Base-by-base conservation (phyloP, 2,329 filamentous ascomycete genomes). In the Colletotrichum truncatum region DNA sequence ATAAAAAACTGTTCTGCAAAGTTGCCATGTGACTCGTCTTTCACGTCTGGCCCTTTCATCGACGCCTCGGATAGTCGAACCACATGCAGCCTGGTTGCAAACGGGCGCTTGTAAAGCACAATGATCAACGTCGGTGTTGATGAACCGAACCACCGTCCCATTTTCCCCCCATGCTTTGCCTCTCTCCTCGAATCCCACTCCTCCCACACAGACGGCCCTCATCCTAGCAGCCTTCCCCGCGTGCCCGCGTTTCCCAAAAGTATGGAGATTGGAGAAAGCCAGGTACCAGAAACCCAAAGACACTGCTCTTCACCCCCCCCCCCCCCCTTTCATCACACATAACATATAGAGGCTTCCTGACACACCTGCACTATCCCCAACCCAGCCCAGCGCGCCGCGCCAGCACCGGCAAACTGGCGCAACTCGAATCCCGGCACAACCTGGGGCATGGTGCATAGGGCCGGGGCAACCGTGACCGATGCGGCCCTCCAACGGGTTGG, bases 391-490 rank as follows among this genome's bases (percentile, higher is more conserved):
- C n/a, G n/a, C 28, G 8, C n/a, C 12, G n/a, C 36, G 16, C 46
- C 23, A 64, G 28, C 48, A 32, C 49, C 46, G 32, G n/a, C 55
- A 30, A 26, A 43, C 51, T 46, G 48, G 46, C 39, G 28, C 28
- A 55, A 46, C 28, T 54, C 39, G 43, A 32, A 63, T 45, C 63
- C 63, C 30, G 34, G 57, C 36, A 21, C 12, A 51, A 51, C 23
- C 63, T 63, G 57, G 58, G 57, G 54, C 54, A 52, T 64, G 54
- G 61, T 23, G 61, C 53, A n/a, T 14, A 53, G 32, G 43, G 34
- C 57, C 49, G 63, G 63, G 63, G 51, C 43, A 63, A 56, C 57
- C 63, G n/a, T 63, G 41, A 56, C 63, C 63, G 63, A 66, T 56
- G 39, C 38, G 26, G 49, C 41, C 48, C 34, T 51, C 16, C 45